phyloP scores from a whole-genome alignment of 2,329 filamentous ascomycete species.

The Colletotrichum cereale region DNA sequence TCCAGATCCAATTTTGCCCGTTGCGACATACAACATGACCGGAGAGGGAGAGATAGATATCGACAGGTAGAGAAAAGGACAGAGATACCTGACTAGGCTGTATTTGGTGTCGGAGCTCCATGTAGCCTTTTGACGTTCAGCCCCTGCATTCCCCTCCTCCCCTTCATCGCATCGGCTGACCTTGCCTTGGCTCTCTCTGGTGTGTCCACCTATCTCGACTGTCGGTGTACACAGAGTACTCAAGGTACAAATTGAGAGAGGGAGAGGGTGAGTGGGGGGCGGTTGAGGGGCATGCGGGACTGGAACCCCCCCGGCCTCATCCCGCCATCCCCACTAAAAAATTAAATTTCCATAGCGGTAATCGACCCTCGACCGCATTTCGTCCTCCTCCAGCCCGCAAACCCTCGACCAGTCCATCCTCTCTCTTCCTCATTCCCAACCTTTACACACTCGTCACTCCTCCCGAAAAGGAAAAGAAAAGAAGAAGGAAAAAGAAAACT shows the following conservation, averaged over 20 bases:
- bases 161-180: too few species aligned
- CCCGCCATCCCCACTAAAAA: constrained; percentile 35
- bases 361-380: constrained; percentile 5
- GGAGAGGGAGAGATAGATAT: background rate
- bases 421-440: background rate
- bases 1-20: background rate
- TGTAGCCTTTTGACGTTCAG: too few species aligned
- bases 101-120: background rate
- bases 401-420: background rate
- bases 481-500: background rate
- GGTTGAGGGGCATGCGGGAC: constrained; percentile 17
- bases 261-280: constrained; percentile 2
- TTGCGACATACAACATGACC: background rate
- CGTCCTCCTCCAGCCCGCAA: constrained; percentile 2
- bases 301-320: too few species aligned
- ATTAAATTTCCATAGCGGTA: constrained; percentile 21
- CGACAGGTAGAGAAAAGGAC: background rate
- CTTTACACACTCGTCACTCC: background rate
- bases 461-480: background rate
- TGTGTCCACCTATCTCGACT: background rate
- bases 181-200: background rate
- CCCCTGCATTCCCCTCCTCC: background rate
- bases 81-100: background rate
- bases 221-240: background rate
- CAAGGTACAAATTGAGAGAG: background rate